Conservation (phyloP, 805 yeast genomes). For the Kluyveromyces siamensis region DNA sequence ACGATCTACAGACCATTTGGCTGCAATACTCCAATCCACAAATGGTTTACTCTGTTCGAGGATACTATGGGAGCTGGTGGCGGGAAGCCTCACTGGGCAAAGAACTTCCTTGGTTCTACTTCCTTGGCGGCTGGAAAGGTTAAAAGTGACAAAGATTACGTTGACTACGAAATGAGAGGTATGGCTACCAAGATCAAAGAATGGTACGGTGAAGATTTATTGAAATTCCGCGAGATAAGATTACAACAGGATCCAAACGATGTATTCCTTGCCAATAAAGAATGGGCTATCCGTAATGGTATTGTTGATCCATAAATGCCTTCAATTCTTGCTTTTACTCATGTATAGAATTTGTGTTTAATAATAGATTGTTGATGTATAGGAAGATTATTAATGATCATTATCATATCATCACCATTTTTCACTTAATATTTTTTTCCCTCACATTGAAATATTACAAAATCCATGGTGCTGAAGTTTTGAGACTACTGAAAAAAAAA, state of each 20-base stretch:
- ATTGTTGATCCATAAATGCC: constrained; percentile 30
- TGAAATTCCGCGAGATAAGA: constrained; percentile 53
- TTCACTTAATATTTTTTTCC: not conserved
- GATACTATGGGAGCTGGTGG: constrained; percentile 64
- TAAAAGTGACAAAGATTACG: constrained; percentile 32
- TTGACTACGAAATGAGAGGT: constrained; percentile 72
- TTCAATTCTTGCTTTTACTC: not conserved
- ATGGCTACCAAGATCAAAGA: constrained; percentile 56
- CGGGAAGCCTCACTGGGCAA: constrained; percentile 99
- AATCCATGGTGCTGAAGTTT: no score
- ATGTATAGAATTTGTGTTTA: not conserved
- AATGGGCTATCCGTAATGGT: constrained; percentile 82
- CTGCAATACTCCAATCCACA: constrained; percentile 57
- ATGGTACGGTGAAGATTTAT: constrained; percentile 74
- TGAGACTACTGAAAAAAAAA: not conserved
- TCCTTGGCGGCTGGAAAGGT: constrained; percentile 25
- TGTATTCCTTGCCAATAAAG: constrained; percentile 65
- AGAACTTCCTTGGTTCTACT: constrained; percentile 68
- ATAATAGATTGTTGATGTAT: not conserved
- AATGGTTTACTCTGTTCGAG: constrained; percentile 84
- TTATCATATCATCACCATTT: not conserved
- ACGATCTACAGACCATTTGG: constrained; percentile 95
- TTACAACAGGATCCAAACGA: constrained; percentile 69
- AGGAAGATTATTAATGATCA: not conserved
- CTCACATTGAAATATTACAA: not conserved